Conservation (phyloP, 192 early-diverging fungal species). For the Spizellomyces sp. region DNA sequence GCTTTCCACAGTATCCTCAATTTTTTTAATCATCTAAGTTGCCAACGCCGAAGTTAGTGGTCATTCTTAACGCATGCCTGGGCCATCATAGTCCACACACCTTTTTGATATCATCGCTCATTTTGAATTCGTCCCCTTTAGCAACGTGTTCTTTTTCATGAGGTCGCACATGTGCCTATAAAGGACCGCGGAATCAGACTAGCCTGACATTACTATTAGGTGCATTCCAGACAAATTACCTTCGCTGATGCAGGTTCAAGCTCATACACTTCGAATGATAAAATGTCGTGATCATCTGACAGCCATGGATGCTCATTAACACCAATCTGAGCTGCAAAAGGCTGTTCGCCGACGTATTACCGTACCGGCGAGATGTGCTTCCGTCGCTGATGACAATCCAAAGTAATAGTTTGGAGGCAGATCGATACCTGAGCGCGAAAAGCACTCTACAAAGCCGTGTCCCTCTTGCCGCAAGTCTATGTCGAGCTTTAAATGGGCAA, state of each 20-base stretch:
- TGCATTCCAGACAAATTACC: not conserved
- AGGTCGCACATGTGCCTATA: slow-evolving; percentile 8
- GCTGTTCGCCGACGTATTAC: not conserved
- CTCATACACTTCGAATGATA: slow-evolving; percentile 68
- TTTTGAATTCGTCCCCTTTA: slow-evolving; percentile 36
- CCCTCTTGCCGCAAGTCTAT: slow-evolving; percentile 61
- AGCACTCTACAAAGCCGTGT: slow-evolving; percentile 55
- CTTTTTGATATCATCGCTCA: slow-evolving; percentile 20
- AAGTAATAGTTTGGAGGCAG: slow-evolving; percentile 76
- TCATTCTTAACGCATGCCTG: too few relatives aligned
- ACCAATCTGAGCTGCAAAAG: not conserved
- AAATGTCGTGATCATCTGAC: slow-evolving; percentile 78
- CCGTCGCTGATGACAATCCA: slow-evolving; percentile 58
- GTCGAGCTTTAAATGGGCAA: slow-evolving; percentile 17
- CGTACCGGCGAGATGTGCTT: slow-evolving; percentile 29
- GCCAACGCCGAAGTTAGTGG: too few relatives aligned
- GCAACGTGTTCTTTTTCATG: slow-evolving; percentile 41
- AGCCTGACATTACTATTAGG: too few relatives aligned
- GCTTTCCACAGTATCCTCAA: slow-evolving; percentile 15
- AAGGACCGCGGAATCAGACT: slow-evolving; percentile 14
- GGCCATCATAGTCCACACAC: too few relatives aligned
- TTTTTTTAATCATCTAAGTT: slow-evolving; percentile 12
- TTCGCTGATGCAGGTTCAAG: slow-evolving; percentile 60
- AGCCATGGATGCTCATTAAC: not conserved
- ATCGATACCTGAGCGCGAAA: slow-evolving; percentile 46